Percentiles rank a stretch among this genome's conserved stretches.
phyloP scores from a whole-genome alignment of 1,284 basidiomycete species.

The Macrocystidia cucumis region DNA sequence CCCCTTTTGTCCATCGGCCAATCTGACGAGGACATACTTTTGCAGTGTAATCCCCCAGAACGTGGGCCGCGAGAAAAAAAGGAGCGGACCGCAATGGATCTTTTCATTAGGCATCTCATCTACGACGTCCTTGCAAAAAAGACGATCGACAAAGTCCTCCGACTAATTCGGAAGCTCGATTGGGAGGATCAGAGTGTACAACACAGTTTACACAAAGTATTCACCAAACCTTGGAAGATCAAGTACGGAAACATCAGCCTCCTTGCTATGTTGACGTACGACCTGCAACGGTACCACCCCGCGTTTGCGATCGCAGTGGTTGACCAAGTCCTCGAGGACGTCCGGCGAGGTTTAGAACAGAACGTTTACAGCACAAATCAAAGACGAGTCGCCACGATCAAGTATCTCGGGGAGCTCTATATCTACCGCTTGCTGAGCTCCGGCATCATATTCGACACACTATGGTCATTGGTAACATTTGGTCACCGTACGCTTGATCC shows the following conservation, averaged over 20 bases:
- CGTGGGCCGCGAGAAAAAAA: conserved; percentile 82
- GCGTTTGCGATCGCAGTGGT: conserved; percentile 85
- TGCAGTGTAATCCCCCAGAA: conserved; percentile 93
- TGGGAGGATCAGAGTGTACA: conserved; percentile 77
- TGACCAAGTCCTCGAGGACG: conserved; percentile 92
- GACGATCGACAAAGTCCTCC: conserved; percentile 90
- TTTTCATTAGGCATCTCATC: conserved; percentile 90
- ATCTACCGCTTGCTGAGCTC: conserved; percentile 94
- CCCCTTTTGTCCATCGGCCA: conserved; percentile 3
- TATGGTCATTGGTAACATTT: conserved; percentile 95
- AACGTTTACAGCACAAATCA: conserved; percentile 97
- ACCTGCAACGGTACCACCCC: conserved; percentile 88
- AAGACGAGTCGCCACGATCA: conserved; percentile 83
- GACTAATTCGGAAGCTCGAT: conserved; percentile 87
- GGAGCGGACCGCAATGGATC: conserved; percentile 81
- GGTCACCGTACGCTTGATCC: conserved; percentile 74
- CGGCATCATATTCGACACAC: conserved; percentile 84
- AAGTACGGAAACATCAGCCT: conserved; percentile 87
- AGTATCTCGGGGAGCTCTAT: conserved; percentile 95
- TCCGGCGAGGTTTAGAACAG: conserved; percentile 86
- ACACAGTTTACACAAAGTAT: conserved; percentile 64
- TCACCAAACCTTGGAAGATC: conserved; percentile 96
- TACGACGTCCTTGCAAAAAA: conserved; percentile 88
- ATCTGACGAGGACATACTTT: no score
- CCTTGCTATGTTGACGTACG: conserved; percentile 91